Evolutionary conservation across 371 early-diverging fungal species (phyloP).

Genomic region (Choanephora cucurbitarum): DNA sequence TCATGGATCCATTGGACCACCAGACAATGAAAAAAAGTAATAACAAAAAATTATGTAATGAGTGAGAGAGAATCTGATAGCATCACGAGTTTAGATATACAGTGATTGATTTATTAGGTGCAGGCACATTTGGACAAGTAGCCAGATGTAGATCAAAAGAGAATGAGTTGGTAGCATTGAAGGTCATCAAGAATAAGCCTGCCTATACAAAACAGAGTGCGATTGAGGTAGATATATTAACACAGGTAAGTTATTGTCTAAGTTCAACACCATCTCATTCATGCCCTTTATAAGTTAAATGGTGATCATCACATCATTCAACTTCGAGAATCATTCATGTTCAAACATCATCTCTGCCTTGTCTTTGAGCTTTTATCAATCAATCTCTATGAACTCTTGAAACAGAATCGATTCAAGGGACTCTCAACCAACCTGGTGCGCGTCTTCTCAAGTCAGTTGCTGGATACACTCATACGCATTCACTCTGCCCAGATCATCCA

Average conservation of each 20-base stretch:
- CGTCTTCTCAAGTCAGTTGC: conserved; percentile 79
- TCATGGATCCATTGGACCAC: conserved; percentile 63
- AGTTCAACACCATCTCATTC: background rate
- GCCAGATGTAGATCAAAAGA: conserved; percentile 88
- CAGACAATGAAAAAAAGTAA: conserved; percentile 9
- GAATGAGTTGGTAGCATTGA: conserved; percentile 91
- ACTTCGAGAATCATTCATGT: conserved; percentile 90
- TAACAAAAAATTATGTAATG: background rate
- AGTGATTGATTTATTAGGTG: conserved; percentile 89
- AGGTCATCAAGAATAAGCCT: conserved; percentile 95
- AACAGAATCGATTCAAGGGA: conserved; percentile 94
- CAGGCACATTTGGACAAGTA: conserved; percentile 99
- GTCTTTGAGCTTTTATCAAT: conserved; percentile 94
- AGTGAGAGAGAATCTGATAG: no score
- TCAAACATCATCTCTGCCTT: conserved; percentile 92
- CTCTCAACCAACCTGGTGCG: conserved; percentile 87
- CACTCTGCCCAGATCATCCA: conserved; percentile 80
- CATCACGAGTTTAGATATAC: conserved; percentile 78
- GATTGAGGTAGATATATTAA: conserved; percentile 93
- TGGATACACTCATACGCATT: conserved; percentile 71
- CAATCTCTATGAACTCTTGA: conserved; percentile 97
- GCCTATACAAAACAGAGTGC: conserved; percentile 95
- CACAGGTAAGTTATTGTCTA: conserved; percentile 50
- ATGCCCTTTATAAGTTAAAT: conserved; percentile 11
- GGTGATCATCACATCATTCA: conserved; percentile 85